phyloP scores from a whole-genome alignment of 495 filamentous ascomycete genomes.

The Terfezia boudieri region DNA sequence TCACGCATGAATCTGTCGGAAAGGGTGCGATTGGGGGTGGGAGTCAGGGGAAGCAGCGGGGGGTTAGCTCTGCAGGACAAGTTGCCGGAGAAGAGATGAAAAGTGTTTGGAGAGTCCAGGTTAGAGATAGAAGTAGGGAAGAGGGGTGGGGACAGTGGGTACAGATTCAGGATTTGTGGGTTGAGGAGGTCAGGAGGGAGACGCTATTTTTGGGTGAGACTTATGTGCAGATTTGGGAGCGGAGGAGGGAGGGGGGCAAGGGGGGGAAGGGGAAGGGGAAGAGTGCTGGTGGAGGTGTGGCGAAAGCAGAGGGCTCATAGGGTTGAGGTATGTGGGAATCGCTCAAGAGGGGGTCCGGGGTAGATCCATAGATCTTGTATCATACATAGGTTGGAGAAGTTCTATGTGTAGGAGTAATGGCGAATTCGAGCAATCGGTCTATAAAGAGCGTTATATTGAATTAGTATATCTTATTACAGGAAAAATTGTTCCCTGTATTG shows the following conservation, averaged over 20 bases:
- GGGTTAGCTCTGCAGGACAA: constrained; percentile 26
- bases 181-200: constrained; percentile 66
- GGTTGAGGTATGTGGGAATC: too few relatives aligned
- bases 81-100: constrained; percentile 62
- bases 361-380: too few relatives aligned
- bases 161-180: constrained; percentile 81
- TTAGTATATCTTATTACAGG: too few relatives aligned
- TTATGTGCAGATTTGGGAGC: constrained; percentile 93
- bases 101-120: constrained; percentile 58
- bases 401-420: too few relatives aligned
- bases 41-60: constrained; percentile 14
- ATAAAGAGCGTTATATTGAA: too few relatives aligned
- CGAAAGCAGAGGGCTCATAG: too few relatives aligned
- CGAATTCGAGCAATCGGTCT: too few relatives aligned
- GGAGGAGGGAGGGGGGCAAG: constrained; percentile 31
- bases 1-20: constrained; percentile 67
- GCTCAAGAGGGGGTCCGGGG: too few relatives aligned
- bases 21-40: background rate
- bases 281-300: background rate
- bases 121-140: constrained; percentile 37
- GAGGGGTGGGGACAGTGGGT: constrained; percentile 43
- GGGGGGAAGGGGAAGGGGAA: background rate
- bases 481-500: too few relatives aligned
- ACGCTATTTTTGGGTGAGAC: constrained; percentile 78
- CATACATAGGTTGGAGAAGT: too few relatives aligned